Evolutionary conservation across 192 early-diverging fungal species (phyloP).

Genomic region (Backusella circina): DNA sequence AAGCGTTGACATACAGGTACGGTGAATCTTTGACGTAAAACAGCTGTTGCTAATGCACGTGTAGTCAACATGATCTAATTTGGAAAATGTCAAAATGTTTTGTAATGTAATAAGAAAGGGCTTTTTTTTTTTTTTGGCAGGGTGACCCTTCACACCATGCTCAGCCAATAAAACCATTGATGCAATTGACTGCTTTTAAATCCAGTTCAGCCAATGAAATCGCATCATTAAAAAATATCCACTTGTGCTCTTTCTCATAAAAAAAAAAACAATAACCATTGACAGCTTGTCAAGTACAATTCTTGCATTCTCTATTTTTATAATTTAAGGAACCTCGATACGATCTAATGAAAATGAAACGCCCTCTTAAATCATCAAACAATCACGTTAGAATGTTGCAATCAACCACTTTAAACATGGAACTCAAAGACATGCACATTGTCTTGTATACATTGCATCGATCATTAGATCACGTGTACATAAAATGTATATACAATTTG

Average conservation of each 20-base stretch:
- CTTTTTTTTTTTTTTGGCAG: neutral
- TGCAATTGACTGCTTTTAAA: neutral
- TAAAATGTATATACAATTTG: neutral
- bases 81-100: neutral
- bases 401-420: neutral
- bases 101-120: neutral
- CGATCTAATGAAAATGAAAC: neutral
- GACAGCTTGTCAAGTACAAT: neutral
- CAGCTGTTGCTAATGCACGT: neutral
- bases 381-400: neutral
- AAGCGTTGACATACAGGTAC: neutral
- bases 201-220: no score
- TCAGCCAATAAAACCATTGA: neutral
- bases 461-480: neutral
- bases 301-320: no score
- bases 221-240: no score
- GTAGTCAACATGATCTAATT: neutral
- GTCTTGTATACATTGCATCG: neutral
- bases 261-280: neutral
- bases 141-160: neutral
- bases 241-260: neutral
- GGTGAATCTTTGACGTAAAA: neutral
- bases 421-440: neutral
- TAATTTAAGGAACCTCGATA: neutral
- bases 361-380: neutral